phyloP scores from a whole-genome alignment of 495 filamentous ascomycete species.

The Aspergillus leporis region DNA sequence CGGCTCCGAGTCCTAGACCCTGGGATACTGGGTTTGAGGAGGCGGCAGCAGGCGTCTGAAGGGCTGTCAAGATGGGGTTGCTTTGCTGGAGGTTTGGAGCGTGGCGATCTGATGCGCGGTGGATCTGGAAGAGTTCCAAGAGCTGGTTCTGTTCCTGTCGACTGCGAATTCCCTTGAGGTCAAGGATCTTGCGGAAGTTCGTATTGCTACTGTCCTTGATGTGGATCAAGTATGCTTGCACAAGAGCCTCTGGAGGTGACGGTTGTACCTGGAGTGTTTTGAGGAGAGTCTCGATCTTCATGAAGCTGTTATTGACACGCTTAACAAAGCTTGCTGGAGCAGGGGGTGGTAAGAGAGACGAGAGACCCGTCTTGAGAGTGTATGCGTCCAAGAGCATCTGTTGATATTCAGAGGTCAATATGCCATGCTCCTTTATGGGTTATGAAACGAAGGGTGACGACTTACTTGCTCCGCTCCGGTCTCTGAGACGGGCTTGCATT shows the following conservation, averaged over 20 bases:
- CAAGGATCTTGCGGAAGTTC: conserved; percentile 96
- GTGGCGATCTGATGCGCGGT: conserved; percentile 62
- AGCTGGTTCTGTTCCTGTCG: conserved; percentile 80
- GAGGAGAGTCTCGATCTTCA: conserved; percentile 85
- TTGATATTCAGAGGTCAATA: conserved; percentile 9
- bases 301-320: conserved; percentile 81
- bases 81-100: conserved; percentile 43
- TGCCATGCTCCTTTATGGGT: background rate
- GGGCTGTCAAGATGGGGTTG: conserved; percentile 42
- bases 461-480: conserved; percentile 90
- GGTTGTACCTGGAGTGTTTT: conserved; percentile 96
- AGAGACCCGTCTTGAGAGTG: conserved; percentile 79
- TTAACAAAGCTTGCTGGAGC: conserved; percentile 73
- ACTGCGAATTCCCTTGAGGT: conserved; percentile 80
- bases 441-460: background rate
- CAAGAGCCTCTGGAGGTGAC: conserved; percentile 86
- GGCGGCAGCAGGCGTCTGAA: conserved; percentile 41
- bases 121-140: conserved; percentile 84
- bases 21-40: conserved; percentile 42
- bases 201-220: conserved; percentile 86
- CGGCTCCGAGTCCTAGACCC: conserved; percentile 37
- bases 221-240: conserved; percentile 95
- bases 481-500: conserved; percentile 86
- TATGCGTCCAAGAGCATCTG: conserved; percentile 95
- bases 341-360: conserved; percentile 42